phyloP scores from a whole-genome alignment of 148 eudicot genomes.

The Arctostaphylos glauca region DNA sequence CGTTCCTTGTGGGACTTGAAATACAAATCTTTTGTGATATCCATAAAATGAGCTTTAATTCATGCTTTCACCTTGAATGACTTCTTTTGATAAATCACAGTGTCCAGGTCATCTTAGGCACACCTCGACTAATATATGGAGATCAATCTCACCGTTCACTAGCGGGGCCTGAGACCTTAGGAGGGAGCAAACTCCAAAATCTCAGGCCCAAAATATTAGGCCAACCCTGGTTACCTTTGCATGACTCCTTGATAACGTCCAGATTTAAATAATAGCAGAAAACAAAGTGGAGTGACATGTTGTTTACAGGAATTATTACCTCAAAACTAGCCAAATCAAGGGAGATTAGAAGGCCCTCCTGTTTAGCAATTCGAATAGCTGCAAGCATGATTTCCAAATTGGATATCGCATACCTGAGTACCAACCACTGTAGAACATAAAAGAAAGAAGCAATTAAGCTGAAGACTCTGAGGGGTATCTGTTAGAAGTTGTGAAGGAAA shows the following conservation, averaged over 20 bases:
- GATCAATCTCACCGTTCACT: too few relatives aligned
- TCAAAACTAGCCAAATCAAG: constrained; percentile 98
- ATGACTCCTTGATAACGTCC: not conserved
- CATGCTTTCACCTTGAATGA: not conserved
- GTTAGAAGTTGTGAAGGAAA: not conserved
- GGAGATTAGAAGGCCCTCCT: constrained; percentile 71
- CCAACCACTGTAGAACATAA: constrained; percentile 70
- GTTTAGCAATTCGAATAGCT: constrained; percentile 70
- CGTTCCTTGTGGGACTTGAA: not conserved
- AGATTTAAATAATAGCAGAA: not conserved
- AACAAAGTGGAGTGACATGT: constrained; percentile 1
- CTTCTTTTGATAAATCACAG: not conserved
- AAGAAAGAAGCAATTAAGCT: constrained; percentile 17
- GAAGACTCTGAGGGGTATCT: not conserved
- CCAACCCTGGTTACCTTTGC: not conserved
- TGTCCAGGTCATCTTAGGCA: too few relatives aligned
- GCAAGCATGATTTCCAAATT: constrained; percentile 70
- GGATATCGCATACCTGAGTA: constrained; percentile 71
- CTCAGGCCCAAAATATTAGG: too few relatives aligned
- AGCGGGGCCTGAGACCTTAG: too few relatives aligned
- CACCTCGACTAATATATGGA: too few relatives aligned
- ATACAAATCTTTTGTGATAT: not conserved
- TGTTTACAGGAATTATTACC: constrained; percentile 35
- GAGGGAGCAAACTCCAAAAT: too few relatives aligned
- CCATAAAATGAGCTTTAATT: not conserved